Evolutionary conservation across 2,329 filamentous ascomycete genomes (phyloP), one percentile per base, ranked within the genome.

Genomic region (Neopestalotiopsis clavispora): DNA sequence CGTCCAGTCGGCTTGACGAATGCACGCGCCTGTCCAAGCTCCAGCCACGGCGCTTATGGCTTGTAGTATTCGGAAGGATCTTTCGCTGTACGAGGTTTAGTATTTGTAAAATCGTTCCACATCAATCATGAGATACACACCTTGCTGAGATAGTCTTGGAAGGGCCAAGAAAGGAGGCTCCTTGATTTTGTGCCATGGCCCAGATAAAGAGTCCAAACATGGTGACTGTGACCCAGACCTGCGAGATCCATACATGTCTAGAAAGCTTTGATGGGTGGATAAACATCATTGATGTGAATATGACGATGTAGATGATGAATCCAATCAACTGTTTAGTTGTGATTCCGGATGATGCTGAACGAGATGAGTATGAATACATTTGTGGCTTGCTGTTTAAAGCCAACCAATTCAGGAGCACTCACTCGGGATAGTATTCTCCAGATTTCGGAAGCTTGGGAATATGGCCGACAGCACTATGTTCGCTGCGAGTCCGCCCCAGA

Each of bases 261-360:
- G 30, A 42, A 4, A 67, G 34, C 32, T 5, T 67, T 9, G 65
- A 59, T 10, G 65, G 65, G 65, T 67, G 65, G 59, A 69, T 68
- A 40, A 68, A 68, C 58, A 71, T 56, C 23, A 71, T 34, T 7
- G 30, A 38, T 5, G 52, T 61, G 52, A 71, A 71, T 32, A 81
- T 71, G 32, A 81, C 65, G 40, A 77, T 76, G 72, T 79, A 83
- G 23, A 82, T 65, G n/a, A 81, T 72, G 67, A 75, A 81, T 1
- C 76, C 78, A 28, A 80, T 72, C 58, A 82, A 77, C 34, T 81
- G 70, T 14, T 74, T 74, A 7, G 80, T 82, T 3, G 76, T 79
- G 70, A 80, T 77, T 67, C 75, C 72, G 7, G 75, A 63, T 12
- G 60, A 63, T 45, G 14, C 60, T 45, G 57, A 20, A 14, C 1